Conservation (phyloP, 176 grass and related monocot species). For the Zoysia pacifica region DNA sequence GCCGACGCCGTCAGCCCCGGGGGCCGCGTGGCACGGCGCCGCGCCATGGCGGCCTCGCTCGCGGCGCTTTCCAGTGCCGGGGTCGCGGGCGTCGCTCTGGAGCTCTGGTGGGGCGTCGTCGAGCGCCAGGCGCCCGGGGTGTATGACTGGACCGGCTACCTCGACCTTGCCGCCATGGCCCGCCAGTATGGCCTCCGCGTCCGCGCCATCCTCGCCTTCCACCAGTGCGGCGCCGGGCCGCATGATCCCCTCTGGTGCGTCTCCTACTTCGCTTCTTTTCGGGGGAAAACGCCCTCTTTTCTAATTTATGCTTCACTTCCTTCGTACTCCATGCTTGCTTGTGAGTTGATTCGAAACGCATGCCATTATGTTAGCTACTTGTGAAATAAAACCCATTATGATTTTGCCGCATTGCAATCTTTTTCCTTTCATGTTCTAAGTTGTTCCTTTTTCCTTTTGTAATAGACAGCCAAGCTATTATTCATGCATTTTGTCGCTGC, state of each 20-base stretch:
- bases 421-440: constrained; percentile 21
- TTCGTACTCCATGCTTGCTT: background rate
- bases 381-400: constrained; percentile 6
- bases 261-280: background rate
- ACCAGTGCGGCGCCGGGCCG: constrained; percentile 60
- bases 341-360: background rate
- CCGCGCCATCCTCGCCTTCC: constrained; percentile 73
- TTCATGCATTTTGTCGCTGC: background rate
- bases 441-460: background rate
- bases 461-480: background rate
- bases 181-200: constrained; percentile 59
- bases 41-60: constrained; percentile 66
- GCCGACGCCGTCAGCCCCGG: constrained; percentile 55
- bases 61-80: constrained; percentile 60
- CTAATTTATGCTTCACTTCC: background rate
- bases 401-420: background rate
- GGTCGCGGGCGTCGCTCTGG: constrained; percentile 56
- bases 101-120: constrained; percentile 82
- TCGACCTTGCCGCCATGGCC: constrained; percentile 64
- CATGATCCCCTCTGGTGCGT: constrained; percentile 55
- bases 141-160: constrained; percentile 72
- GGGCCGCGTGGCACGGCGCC: constrained; percentile 51
- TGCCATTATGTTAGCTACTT: background rate
- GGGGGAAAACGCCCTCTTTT: background rate
- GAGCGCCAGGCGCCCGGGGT: constrained; percentile 52